Percentiles rank a stretch among this genome's conserved stretches.
These are phyloP conservation scores for Ramaria rubella DNA, from an alignment of 768 basidiomycete species.

Conservation along the genomic window DNA sequence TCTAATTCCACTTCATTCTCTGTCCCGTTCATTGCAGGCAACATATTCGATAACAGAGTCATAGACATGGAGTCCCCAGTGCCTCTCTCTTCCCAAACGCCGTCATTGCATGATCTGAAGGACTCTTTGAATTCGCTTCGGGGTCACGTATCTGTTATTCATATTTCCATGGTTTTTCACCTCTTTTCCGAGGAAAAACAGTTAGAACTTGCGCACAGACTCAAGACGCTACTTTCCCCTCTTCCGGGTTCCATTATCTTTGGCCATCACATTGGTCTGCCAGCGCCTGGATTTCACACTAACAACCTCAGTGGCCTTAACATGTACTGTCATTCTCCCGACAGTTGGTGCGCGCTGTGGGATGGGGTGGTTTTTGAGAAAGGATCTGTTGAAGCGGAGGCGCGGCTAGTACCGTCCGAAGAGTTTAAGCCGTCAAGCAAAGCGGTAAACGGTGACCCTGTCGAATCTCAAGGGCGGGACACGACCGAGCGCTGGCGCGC, in stretches of 20 bases:
- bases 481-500: no score
- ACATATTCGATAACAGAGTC: constrained; percentile 7
- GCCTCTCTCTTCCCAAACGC: not conserved
- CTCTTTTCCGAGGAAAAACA: constrained; percentile 10
- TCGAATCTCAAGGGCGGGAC: no score
- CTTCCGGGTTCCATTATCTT: constrained; percentile 13
- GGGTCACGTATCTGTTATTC: constrained; percentile 6
- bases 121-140: not conserved
- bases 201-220: not conserved
- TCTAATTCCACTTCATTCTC: not conserved
- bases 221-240: constrained; percentile 20
- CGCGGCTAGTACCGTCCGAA: constrained; percentile 15
- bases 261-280: constrained; percentile 11
- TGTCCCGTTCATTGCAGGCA: constrained; percentile 11
- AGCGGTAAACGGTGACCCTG: no score
- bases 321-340: constrained; percentile 31
- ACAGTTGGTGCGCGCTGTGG: constrained; percentile 34
- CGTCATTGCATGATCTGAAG: not conserved
- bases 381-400: constrained; percentile 29
- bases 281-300: constrained; percentile 3
- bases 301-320: not conserved
- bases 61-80: not conserved
- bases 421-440: no score
- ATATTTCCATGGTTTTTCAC: constrained; percentile 12
- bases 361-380: constrained; percentile 30